Evolutionary conservation across 2,329 filamentous ascomycete species (phyloP).

Genomic region (Chrysoporthe puriensis): DNA sequence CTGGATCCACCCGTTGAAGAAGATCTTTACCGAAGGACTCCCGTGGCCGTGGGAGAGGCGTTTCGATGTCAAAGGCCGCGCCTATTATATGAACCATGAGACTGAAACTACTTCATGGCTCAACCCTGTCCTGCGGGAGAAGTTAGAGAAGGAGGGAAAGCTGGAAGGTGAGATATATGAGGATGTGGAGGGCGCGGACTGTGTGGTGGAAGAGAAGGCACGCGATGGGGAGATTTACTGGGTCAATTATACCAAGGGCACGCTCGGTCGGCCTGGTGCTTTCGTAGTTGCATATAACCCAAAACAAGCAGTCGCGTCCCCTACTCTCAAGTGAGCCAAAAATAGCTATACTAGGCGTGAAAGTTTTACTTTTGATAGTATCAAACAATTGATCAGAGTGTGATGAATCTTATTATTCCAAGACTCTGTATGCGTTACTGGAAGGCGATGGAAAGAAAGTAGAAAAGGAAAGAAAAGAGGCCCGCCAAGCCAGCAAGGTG

Average conservation of each 20-base stretch:
- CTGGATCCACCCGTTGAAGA: neutral
- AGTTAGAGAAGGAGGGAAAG: slow-evolving; percentile 35
- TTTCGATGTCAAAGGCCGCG: neutral
- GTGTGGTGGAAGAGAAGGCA: neutral
- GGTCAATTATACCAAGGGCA: slow-evolving; percentile 1
- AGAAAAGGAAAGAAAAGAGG: too few species aligned
- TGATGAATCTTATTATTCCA: too few species aligned
- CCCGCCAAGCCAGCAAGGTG: too few species aligned
- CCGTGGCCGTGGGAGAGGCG: slow-evolving; percentile 6
- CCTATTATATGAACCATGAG: neutral
- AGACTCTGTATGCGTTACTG: too few species aligned
- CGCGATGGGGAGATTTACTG: neutral
- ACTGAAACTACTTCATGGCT: neutral
- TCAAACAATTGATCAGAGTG: too few species aligned
- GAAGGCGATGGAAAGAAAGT: too few species aligned
- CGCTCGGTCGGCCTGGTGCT: neutral
- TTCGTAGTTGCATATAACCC: neutral
- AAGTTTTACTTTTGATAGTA: too few species aligned
- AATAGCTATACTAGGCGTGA: too few species aligned
- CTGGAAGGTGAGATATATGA: slow-evolving; percentile 15
- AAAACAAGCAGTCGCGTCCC: neutral
- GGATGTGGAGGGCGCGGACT: neutral
- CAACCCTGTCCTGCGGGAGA: slow-evolving; percentile 34
- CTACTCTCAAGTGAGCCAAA: too few species aligned
- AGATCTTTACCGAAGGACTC: neutral